Evolutionary conservation across 1,284 basidiomycete genomes (phyloP), one percentile per base, ranked within the genome.

Genomic region (Vanrija pseudolonga): DNA sequence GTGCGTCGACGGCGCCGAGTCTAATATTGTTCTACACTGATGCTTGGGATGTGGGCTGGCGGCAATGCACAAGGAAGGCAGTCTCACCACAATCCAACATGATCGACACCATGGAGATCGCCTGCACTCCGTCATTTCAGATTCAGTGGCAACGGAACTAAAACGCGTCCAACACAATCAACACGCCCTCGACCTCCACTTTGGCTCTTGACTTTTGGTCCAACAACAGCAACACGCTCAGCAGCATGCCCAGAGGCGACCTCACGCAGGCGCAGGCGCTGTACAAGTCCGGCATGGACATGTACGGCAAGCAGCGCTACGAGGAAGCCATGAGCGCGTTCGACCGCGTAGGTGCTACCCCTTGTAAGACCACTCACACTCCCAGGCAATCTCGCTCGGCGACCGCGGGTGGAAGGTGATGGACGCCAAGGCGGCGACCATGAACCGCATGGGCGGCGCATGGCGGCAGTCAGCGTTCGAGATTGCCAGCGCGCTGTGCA

Each of bases 381-480:
- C 2, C 28, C 45, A 69, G 68, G 65, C 66, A 0, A 55, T 69
- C 45, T 51, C 57, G 14, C 61, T 71, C 20, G 62, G 62, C 9
- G 57, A 62, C 24, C 60, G 51, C 24, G 56, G 50, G 32, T 49
- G 56, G 17, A 56, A 59, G 23, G 43, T 62, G 4, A 44, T 64
- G 23, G 68, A 70, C 47, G 59, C 50, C 42, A 66, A 66, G 53
- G 63, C 64, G 0, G 63, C 64, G 2, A 53, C 61, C 5, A 62
- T 68, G 60, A 55, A 46, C 47, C 58, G 60, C 47, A 44, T 66
- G 19, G 56, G 56, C 5, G 53, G 53, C 11, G 59, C 48, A 6
- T 63, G 63, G 60, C 50, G 55, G 6, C 45, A 60, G 14, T 20
- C 52, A 9, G 67, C 66, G 1, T 57, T 59, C n/a, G 55, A 67